Evolutionary conservation across 2,329 filamentous ascomycete genomes (phyloP).

Genomic region (Pestalotiopsis sp.): DNA sequence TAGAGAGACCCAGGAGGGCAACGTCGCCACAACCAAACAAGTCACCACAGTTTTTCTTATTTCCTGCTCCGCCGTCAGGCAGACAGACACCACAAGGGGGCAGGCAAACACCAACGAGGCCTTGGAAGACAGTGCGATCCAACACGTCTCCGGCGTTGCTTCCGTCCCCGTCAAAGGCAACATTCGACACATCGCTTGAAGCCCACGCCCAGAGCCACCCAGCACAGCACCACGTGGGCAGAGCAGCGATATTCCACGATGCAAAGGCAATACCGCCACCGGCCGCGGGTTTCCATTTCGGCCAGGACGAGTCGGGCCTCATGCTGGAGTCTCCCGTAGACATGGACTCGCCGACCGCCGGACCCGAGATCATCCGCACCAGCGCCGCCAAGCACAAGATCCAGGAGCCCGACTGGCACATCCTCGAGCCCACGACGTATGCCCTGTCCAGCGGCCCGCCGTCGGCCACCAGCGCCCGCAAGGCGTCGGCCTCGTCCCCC

Average conservation of each 20-base stretch:
- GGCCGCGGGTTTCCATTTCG: slow-evolving; percentile 26
- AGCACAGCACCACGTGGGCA: slow-evolving; percentile 22
- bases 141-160: slow-evolving; percentile 56
- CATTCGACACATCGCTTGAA: slow-evolving; percentile 29
- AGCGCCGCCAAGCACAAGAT: slow-evolving; percentile 37
- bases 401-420: slow-evolving; percentile 49
- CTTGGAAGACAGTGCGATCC: slow-evolving; percentile 41
- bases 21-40: slow-evolving; percentile 48
- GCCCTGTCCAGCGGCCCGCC: slow-evolving; percentile 31
- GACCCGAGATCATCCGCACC: slow-evolving; percentile 23
- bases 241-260: background rate
- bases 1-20: slow-evolving; percentile 36
- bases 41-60: slow-evolving; percentile 49
- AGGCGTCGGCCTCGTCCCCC: slow-evolving; percentile 23
- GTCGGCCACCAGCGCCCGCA: slow-evolving; percentile 28
- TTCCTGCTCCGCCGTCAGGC: slow-evolving; percentile 38
- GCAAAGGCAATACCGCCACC: background rate
- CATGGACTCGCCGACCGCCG: background rate
- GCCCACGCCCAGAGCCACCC: slow-evolving; percentile 18
- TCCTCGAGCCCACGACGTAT: slow-evolving; percentile 42
- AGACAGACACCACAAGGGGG: slow-evolving; percentile 18
- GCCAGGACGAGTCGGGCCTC: slow-evolving; percentile 35
- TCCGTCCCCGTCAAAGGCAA: slow-evolving; percentile 42
- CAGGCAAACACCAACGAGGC: slow-evolving; percentile 37
- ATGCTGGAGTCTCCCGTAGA: slow-evolving; percentile 43